Conservation (phyloP, 2,329 filamentous ascomycete genomes). For the Ophiostoma australiae region DNA sequence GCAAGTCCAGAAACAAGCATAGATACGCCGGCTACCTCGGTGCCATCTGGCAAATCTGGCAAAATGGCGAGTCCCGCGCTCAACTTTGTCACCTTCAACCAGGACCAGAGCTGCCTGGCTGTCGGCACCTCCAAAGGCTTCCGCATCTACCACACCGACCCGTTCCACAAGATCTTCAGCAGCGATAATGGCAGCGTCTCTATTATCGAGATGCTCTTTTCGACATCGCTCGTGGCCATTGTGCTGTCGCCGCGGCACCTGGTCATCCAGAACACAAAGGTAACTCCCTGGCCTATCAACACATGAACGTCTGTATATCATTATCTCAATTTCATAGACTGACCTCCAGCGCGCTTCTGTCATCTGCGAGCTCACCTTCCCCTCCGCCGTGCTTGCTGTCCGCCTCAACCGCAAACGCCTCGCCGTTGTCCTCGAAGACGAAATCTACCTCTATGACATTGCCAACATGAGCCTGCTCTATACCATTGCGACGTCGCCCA, state of each 20-base stretch:
- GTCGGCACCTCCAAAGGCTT: constrained; percentile 93
- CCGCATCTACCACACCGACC: constrained; percentile 93
- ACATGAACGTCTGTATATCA: too few relatives aligned
- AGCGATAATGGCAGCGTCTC: constrained; percentile 93
- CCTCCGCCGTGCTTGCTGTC: constrained; percentile 90
- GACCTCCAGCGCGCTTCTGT: constrained; percentile 59
- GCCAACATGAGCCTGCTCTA: constrained; percentile 95
- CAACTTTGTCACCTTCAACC: constrained; percentile 99
- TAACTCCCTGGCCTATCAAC: constrained; percentile 35
- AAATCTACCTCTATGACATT: constrained; percentile 98
- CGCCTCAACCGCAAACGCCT: constrained; percentile 91
- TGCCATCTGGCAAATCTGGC: constrained; percentile 27
- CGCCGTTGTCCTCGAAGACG: constrained; percentile 87
- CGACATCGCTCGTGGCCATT: constrained; percentile 89
- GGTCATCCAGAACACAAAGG: constrained; percentile 97
- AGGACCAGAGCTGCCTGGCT: constrained; percentile 95
- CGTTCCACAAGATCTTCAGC: constrained; percentile 91
- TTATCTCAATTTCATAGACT: not conserved
- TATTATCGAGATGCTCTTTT: constrained; percentile 98
- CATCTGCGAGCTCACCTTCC: constrained; percentile 98
- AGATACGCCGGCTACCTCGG: constrained; percentile 22
- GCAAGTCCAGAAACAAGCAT: not conserved
- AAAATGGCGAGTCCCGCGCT: constrained; percentile 67
- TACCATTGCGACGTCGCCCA: constrained; percentile 90
- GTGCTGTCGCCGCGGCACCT: constrained; percentile 87